Percentiles rank a stretch among this genome's conserved stretches.
These are phyloP conservation scores for Avena eriantha DNA, from an alignment of 176 grass and related monocot genomes.

Conservation along the genomic window DNA sequence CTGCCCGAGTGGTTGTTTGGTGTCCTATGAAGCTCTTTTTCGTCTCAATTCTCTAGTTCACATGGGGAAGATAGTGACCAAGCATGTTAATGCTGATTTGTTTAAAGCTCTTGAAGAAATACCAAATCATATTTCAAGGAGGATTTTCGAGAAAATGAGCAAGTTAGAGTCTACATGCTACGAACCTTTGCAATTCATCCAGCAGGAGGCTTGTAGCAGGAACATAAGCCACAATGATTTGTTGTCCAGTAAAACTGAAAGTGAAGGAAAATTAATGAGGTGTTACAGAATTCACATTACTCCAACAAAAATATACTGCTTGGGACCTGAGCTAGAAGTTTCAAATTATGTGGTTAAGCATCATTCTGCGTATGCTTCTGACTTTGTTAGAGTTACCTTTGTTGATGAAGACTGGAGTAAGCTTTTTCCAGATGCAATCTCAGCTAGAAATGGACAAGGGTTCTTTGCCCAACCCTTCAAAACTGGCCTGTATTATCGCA, in stretches of 20 bases:
- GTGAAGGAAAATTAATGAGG: conserved; percentile 62
- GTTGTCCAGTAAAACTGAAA: conserved; percentile 40
- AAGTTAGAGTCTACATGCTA: conserved; percentile 79
- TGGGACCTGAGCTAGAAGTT: conserved; percentile 84
- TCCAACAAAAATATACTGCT: conserved; percentile 85
- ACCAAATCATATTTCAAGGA: conserved; percentile 56
- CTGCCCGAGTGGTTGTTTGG: conserved; percentile 59
- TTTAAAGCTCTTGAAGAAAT: conserved; percentile 71
- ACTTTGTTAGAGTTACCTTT: conserved; percentile 95
- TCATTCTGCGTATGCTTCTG: conserved; percentile 69
- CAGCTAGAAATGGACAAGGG: conserved; percentile 64
- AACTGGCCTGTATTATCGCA: conserved; percentile 76
- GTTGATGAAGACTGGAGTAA: conserved; percentile 98
- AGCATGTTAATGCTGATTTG: conserved; percentile 66
- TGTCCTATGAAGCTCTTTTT: conserved; percentile 85
- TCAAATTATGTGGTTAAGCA: conserved; percentile 91
- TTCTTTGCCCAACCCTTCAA: conserved; percentile 71
- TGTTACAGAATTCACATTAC: conserved; percentile 91
- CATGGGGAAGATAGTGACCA: conserved; percentile 78
- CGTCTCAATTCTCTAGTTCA: conserved; percentile 92
- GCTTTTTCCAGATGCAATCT: conserved; percentile 78
- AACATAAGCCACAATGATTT: conserved; percentile 42
- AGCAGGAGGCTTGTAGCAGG: conserved; percentile 54
- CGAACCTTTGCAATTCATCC: conserved; percentile 78
- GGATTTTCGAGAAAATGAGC: conserved; percentile 81